phyloP scores from a whole-genome alignment of 441 rosid species.

The Codiaeum variegatum region DNA sequence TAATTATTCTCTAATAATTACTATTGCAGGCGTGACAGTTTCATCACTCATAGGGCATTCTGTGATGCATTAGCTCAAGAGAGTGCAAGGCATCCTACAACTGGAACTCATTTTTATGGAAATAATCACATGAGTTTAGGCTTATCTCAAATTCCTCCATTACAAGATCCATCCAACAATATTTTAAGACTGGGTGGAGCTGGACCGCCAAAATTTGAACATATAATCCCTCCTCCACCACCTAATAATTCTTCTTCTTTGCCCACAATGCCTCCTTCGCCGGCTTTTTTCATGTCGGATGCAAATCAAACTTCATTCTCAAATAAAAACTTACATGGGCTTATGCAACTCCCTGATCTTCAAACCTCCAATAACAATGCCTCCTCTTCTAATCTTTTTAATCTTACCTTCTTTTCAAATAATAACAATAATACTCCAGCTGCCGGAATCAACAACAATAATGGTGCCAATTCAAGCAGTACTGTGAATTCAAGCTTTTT shows the following conservation, averaged over 20 bases:
- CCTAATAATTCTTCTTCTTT: constrained; percentile 31
- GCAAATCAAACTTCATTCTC: constrained; percentile 27
- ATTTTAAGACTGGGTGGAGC: constrained; percentile 34
- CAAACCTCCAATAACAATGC: constrained; percentile 27
- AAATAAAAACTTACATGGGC: constrained; percentile 36
- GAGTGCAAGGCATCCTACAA: constrained; percentile 57
- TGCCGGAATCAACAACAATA: constrained; percentile 23
- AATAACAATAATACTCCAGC: constrained; percentile 22
- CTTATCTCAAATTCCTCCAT: constrained; percentile 36
- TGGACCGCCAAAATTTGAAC: constrained; percentile 39
- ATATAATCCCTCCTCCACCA: constrained; percentile 33
- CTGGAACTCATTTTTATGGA: constrained; percentile 47
- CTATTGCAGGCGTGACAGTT: constrained; percentile 72
- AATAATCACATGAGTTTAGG: constrained; percentile 39
- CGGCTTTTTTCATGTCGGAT: constrained; percentile 36
- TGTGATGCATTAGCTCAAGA: constrained; percentile 82
- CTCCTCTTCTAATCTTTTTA: constrained; percentile 37
- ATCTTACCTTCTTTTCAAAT: constrained; percentile 39
- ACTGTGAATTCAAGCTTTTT: constrained; percentile 28
- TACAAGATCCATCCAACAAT: constrained; percentile 32
- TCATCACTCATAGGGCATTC: constrained; percentile 79
- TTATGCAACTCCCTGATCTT: constrained; percentile 52
- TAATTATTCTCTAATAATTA: background rate
- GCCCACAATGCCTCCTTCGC: constrained; percentile 26
- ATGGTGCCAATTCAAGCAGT: constrained; percentile 13